A percentile compares a stretch with the other conserved stretches of the same genome.
Evolutionary conservation across 805 yeast genomes (phyloP).

Genomic region (Candida boidinii): DNA sequence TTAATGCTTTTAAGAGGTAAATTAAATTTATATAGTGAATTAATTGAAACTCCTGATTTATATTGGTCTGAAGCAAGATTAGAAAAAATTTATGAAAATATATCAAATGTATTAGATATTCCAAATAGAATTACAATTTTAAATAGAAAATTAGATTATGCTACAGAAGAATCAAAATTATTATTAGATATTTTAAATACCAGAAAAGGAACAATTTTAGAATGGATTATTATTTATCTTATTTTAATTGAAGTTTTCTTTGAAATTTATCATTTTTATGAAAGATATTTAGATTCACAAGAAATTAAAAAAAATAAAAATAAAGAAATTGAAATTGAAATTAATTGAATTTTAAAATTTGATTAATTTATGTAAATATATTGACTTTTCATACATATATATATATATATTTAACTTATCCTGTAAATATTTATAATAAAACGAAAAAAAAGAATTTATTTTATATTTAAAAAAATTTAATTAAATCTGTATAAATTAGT

Average conservation of each 20-base stretch:
- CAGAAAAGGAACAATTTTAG: slow-evolving; percentile 65
- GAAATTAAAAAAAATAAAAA: slow-evolving; percentile 3
- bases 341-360: no score
- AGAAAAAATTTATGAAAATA: slow-evolving; percentile 64
- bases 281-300: slow-evolving; percentile 27
- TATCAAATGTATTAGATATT: slow-evolving; percentile 68
- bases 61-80: slow-evolving; percentile 90
- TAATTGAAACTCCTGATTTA: slow-evolving; percentile 86
- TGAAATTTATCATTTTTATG: slow-evolving; percentile 69
- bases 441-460: no score
- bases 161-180: slow-evolving; percentile 81
- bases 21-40: slow-evolving; percentile 75
- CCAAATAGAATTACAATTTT: slow-evolving; percentile 68
- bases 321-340: no score
- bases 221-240: slow-evolving; percentile 80
- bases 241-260: slow-evolving; percentile 82
- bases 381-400: no score
- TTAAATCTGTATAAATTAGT: no score
- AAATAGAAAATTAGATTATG: slow-evolving; percentile 82
- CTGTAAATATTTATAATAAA: no score
- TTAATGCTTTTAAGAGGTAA: slow-evolving; percentile 72
- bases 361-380: no score
- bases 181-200: slow-evolving; percentile 68
- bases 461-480: no score
- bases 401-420: no score